Conservation (phyloP, 2,329 filamentous ascomycete species). For the Penicillium brevicompactum region DNA sequence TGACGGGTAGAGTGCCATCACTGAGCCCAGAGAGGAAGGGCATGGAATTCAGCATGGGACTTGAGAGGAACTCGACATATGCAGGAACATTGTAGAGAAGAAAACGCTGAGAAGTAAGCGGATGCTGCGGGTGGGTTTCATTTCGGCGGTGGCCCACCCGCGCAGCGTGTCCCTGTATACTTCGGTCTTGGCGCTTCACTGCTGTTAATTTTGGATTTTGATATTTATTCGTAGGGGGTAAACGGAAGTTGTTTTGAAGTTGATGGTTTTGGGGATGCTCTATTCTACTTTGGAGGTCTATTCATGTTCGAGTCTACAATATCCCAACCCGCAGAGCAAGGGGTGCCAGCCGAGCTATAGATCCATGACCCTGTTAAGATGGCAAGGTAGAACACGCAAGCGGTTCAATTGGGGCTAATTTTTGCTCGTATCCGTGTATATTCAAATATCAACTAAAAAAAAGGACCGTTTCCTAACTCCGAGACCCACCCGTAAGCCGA, state of each 20-base stretch:
- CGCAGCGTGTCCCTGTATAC: neutral
- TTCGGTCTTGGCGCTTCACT: neutral
- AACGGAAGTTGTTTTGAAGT: too few relatives aligned
- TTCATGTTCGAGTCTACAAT: too few relatives aligned
- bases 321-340: too few relatives aligned
- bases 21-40: constrained; percentile 23
- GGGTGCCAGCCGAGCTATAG: too few relatives aligned
- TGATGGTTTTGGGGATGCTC: too few relatives aligned
- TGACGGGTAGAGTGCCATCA: constrained; percentile 38
- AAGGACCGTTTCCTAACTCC: neutral
- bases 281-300: too few relatives aligned
- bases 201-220: neutral
- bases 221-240: too few relatives aligned
- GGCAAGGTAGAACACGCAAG: neutral
- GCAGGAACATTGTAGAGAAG: constrained; percentile 20
- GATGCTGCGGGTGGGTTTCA: constrained; percentile 12
- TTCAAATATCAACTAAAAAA: neutral
- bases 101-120: constrained; percentile 5
- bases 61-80: constrained; percentile 5
- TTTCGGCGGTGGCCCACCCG: constrained; percentile 13
- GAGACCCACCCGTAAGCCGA: neutral
- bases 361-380: too few relatives aligned
- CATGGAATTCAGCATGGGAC: constrained; percentile 34
- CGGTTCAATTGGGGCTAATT: neutral
- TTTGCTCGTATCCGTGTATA: neutral